phyloP scores from a whole-genome alignment of 2,329 filamentous ascomycete species.

The Rutstroemia sp. region DNA sequence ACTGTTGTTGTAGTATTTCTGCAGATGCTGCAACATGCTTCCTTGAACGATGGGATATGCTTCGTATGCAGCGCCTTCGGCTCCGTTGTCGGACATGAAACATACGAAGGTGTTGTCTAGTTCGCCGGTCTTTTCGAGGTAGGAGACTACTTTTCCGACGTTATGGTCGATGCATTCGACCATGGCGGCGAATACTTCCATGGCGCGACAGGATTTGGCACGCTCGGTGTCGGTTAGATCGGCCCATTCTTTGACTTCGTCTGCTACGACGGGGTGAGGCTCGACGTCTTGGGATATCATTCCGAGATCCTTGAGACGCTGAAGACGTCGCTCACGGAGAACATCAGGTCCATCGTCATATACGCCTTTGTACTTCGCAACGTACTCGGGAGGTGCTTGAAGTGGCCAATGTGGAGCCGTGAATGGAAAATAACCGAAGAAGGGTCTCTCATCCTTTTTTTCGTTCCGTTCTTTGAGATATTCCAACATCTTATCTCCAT shows the following conservation, averaged over 20 bases:
- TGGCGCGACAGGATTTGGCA: slow-evolving; percentile 9
- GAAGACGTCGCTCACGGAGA: slow-evolving; percentile 44
- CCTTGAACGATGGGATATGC: slow-evolving; percentile 41
- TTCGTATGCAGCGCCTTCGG: slow-evolving; percentile 51
- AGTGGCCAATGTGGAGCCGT: slow-evolving; percentile 48
- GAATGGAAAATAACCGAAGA: slow-evolving; percentile 44
- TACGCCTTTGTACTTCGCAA: slow-evolving; percentile 38
- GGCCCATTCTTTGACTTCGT: slow-evolving; percentile 11
- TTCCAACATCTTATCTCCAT: slow-evolving; percentile 10
- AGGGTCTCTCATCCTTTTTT: slow-evolving; percentile 27
- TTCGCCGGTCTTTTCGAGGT: slow-evolving; percentile 41
- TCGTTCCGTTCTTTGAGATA: slow-evolving; percentile 11
- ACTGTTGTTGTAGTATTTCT: slow-evolving; percentile 50
- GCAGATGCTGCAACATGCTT: slow-evolving; percentile 30
- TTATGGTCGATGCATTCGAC: slow-evolving; percentile 46
- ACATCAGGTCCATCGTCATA: slow-evolving; percentile 55
- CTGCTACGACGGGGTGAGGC: slow-evolving; percentile 18
- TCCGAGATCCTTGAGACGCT: slow-evolving; percentile 46
- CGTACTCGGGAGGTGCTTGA: slow-evolving; percentile 35
- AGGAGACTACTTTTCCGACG: slow-evolving; percentile 51
- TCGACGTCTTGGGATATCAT: slow-evolving; percentile 12
- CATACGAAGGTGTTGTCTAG: slow-evolving; percentile 57
- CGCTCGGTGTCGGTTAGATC: slow-evolving; percentile 32
- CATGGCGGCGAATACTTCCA: slow-evolving; percentile 48
- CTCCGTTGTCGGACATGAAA: slow-evolving; percentile 58